phyloP scores from a whole-genome alignment of 345 rosid species.

The Eucalyptus albens region DNA sequence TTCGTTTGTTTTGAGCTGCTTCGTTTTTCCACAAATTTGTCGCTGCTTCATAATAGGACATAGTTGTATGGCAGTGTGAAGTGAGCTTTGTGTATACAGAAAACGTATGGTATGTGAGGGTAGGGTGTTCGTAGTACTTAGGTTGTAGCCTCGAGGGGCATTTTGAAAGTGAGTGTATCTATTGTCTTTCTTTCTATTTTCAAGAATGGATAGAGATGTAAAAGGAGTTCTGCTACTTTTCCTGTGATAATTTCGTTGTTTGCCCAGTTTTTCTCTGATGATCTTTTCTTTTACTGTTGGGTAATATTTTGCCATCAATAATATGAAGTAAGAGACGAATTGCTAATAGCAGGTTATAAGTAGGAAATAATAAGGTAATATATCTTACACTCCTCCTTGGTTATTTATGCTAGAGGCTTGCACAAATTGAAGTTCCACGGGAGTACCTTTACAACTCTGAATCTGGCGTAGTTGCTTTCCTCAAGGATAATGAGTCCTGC shows the following conservation, averaged over 20 bases:
- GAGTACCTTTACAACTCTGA: constrained; percentile 20
- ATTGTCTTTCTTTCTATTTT: background rate
- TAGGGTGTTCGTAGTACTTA: background rate
- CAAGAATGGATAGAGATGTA: background rate
- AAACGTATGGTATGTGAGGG: background rate
- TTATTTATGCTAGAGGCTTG: constrained; percentile 48
- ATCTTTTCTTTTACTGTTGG: background rate
- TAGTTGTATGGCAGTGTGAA: background rate
- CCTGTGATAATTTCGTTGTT: background rate
- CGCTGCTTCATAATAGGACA: background rate
- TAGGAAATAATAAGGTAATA: background rate
- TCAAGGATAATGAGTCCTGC: constrained; percentile 16
- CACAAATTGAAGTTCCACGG: constrained; percentile 41
- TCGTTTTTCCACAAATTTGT: background rate
- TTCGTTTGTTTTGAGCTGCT: background rate
- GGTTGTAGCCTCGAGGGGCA: background rate
- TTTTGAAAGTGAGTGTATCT: background rate
- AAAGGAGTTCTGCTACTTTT: background rate
- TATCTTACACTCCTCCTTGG: background rate
- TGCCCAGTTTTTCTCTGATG: background rate
- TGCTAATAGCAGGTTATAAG: background rate
- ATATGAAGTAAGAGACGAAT: background rate
- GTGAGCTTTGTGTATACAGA: background rate
- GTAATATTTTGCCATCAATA: background rate
- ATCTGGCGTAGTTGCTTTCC: constrained; percentile 42